These are phyloP conservation scores for Backusella australiensis DNA, from an alignment of 192 early-diverging fungal species.

Conservation along the genomic window DNA sequence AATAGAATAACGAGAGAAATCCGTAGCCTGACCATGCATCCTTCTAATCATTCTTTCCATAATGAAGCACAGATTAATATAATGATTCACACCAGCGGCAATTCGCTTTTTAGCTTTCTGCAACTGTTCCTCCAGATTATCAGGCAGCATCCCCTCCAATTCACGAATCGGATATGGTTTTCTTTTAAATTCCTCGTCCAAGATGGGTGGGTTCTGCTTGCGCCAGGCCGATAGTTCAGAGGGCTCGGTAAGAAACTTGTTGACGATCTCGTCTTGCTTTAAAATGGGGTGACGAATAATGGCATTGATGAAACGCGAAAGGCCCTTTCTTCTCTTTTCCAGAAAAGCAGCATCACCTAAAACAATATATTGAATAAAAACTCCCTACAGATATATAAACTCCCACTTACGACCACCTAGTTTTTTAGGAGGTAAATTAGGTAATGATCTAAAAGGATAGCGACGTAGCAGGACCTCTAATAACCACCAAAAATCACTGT, in stretches of 20 bases:
- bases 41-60: constrained; percentile 63
- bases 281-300: constrained; percentile 74
- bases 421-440: constrained; percentile 86
- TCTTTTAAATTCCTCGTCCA: constrained; percentile 58
- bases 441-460: constrained; percentile 82
- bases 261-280: constrained; percentile 57
- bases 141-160: constrained; percentile 43
- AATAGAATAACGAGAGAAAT: constrained; percentile 56
- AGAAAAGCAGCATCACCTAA: constrained; percentile 67
- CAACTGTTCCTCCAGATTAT: constrained; percentile 51
- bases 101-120: constrained; percentile 46
- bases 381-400: too few species aligned
- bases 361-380: not conserved
- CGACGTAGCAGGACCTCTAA: constrained; percentile 70
- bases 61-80: constrained; percentile 55
- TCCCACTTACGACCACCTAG: constrained; percentile 59
- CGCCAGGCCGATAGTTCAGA: constrained; percentile 59
- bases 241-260: constrained; percentile 67
- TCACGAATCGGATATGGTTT: constrained; percentile 32
- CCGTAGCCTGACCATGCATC: constrained; percentile 59
- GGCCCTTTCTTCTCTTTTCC: constrained; percentile 65
- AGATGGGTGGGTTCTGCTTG: constrained; percentile 47
- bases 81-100: constrained; percentile 53
- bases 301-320: constrained; percentile 73
- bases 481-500: constrained; percentile 92